These are phyloP conservation scores for Fagopyrum esculentum DNA, from an alignment of 148 eudicot species.

Conservation along the genomic window DNA sequence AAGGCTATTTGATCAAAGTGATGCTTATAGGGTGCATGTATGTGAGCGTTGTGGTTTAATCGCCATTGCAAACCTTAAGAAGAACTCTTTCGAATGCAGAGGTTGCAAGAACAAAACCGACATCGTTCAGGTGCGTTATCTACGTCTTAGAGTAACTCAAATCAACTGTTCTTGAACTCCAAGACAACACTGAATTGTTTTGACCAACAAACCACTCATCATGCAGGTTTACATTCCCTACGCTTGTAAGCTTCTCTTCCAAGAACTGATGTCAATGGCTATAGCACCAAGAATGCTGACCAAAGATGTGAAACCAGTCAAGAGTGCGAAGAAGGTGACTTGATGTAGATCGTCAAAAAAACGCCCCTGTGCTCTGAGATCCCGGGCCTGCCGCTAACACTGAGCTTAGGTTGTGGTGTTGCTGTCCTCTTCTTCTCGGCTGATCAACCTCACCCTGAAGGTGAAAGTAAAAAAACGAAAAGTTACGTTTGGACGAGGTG, in stretches of 20 bases:
- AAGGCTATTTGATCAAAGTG: conserved; percentile 96
- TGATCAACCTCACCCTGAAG: not conserved
- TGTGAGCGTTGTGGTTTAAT: conserved; percentile 91
- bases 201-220: not conserved
- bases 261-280: conserved; percentile 99
- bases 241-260: conserved; percentile 93
- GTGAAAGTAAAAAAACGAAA: not conserved
- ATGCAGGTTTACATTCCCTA: conserved; percentile 90
- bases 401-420: too few species aligned
- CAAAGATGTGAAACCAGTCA: conserved; percentile 62
- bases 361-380: not conserved
- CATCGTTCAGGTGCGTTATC: conserved; percentile 68
- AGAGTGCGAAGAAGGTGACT: conserved; percentile 60
- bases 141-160: not conserved
- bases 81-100: conserved; percentile 93
- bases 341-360: conserved; percentile 13
- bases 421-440: too few species aligned
- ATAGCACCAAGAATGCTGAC: conserved; percentile 97
- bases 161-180: not conserved
- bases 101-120: conserved; percentile 96
- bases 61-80: conserved; percentile 89
- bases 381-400: not conserved
- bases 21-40: conserved; percentile 88
- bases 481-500: not conserved
- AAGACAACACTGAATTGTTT: not conserved